Conservation (phyloP, 2,329 filamentous ascomycete genomes). For the Aspergillus bombycis region DNA sequence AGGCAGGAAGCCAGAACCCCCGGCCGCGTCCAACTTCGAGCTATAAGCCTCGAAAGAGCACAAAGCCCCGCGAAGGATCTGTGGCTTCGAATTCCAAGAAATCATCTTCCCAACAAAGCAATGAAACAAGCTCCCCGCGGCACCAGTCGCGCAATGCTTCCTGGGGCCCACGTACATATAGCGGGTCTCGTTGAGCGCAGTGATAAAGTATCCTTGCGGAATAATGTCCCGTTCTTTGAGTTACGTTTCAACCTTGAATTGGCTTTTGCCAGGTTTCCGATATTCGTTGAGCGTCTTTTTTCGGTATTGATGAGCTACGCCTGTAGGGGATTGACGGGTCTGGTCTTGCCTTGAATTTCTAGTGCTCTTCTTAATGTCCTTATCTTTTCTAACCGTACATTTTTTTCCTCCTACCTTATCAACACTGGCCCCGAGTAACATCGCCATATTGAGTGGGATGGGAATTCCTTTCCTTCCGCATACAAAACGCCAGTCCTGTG, state of each 20-base stretch:
- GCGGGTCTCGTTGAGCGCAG: constrained; percentile 26
- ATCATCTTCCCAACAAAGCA: constrained; percentile 26
- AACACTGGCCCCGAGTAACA: constrained; percentile 20
- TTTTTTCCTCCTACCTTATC: constrained; percentile 16
- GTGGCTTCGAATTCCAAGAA: constrained; percentile 32
- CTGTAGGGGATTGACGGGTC: constrained; percentile 21
- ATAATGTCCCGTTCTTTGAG: constrained; percentile 4
- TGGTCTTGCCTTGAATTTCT: constrained; percentile 21
- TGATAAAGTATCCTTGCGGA: constrained; percentile 5
- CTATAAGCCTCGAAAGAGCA: constrained; percentile 34
- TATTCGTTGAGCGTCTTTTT: constrained; percentile 27
- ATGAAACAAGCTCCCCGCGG: constrained; percentile 28
- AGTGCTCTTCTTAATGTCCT: constrained; percentile 25
- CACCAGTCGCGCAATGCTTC: constrained; percentile 32
- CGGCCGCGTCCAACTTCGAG: constrained; percentile 32
- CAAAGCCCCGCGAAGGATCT: constrained; percentile 35
- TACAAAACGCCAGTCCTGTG: constrained; percentile 2
- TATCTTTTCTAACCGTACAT: constrained; percentile 17
- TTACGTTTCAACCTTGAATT: constrained; percentile 9
- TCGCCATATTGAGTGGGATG: constrained; percentile 4
- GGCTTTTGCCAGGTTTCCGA: constrained; percentile 19
- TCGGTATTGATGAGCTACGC: constrained; percentile 28
- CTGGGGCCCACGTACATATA: constrained; percentile 32
- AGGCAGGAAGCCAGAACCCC: constrained; percentile 26
- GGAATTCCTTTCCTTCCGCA: constrained; percentile 6